Evolutionary conservation across 495 filamentous ascomycete species (phyloP).

Genomic region (Aspergillus olivimuriae): DNA sequence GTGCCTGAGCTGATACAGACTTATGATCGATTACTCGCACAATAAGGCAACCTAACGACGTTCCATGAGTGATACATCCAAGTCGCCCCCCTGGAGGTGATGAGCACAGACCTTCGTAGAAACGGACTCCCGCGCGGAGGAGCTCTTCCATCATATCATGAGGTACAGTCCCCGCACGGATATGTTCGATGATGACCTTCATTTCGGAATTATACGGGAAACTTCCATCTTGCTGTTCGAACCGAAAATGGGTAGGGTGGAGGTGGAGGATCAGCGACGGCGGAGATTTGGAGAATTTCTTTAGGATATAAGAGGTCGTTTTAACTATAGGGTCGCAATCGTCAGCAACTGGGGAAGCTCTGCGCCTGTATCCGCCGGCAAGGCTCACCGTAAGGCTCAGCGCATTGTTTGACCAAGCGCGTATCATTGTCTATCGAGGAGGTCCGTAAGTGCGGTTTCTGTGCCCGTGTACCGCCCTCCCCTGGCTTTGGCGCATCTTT

Average conservation of each 20-base stretch:
- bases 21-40: slow-evolving; percentile 86
- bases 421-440: slow-evolving; percentile 26
- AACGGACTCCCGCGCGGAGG: slow-evolving; percentile 58
- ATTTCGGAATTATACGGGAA: slow-evolving; percentile 89
- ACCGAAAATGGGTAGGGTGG: slow-evolving; percentile 77
- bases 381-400: slow-evolving; percentile 46
- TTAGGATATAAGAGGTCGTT: slow-evolving; percentile 69
- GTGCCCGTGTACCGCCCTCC: slow-evolving; percentile 29
- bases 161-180: slow-evolving; percentile 59
- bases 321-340: slow-evolving; percentile 42
- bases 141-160: slow-evolving; percentile 72
- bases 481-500: slow-evolving; percentile 44
- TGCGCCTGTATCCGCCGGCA: neutral
- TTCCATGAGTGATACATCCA: slow-evolving; percentile 6
- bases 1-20: slow-evolving; percentile 51
- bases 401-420: slow-evolving; percentile 29
- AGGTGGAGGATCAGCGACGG: slow-evolving; percentile 86
- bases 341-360: slow-evolving; percentile 7
- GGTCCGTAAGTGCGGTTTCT: slow-evolving; percentile 29
- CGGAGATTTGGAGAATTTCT: slow-evolving; percentile 66
- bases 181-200: slow-evolving; percentile 72
- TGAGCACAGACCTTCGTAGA: slow-evolving; percentile 70
- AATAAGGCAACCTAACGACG: slow-evolving; percentile 68
- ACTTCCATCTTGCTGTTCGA: slow-evolving; percentile 90
- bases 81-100: neutral